Percentiles rank a stretch among this genome's conserved stretches.
These are phyloP conservation scores for Carex arenaria DNA, from an alignment of 202 grass and related monocot genomes.

Conservation along the genomic window DNA sequence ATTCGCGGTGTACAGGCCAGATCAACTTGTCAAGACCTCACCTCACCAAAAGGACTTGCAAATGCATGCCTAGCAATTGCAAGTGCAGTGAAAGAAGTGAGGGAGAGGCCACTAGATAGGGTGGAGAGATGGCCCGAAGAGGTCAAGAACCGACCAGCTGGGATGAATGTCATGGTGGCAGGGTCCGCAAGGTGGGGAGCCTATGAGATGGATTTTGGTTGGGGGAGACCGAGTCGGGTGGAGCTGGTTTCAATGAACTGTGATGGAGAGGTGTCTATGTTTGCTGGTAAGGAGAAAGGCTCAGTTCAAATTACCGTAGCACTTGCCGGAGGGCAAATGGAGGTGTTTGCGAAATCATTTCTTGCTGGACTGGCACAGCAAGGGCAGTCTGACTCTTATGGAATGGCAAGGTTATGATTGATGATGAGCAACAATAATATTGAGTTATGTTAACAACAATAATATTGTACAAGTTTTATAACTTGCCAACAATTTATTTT, in stretches of 20 bases:
- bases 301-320: conserved; percentile 16
- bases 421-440: not conserved
- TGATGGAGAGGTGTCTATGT: conserved; percentile 26
- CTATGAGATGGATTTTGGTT: conserved; percentile 31
- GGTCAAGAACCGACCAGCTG: conserved; percentile 3
- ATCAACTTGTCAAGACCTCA: conserved; percentile 10
- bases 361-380: conserved; percentile 7
- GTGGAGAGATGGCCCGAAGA: conserved; percentile 17
- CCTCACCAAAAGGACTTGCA: not conserved
- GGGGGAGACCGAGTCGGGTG: conserved; percentile 25
- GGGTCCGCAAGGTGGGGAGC: conserved; percentile 12
- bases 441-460: not conserved
- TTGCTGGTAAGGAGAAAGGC: conserved; percentile 15
- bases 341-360: conserved; percentile 11
- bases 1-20: not conserved
- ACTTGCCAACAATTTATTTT: not conserved
- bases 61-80: conserved; percentile 12
- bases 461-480: not conserved
- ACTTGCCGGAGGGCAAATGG: conserved; percentile 19
- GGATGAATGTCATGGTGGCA: not conserved
- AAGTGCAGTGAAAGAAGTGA: not conserved
- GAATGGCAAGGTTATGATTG: conserved; percentile 8
- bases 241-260: conserved; percentile 30
- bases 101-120: conserved; percentile 6
- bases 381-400: not conserved